Evolutionary conservation across 192 early-diverging fungal species (phyloP), one percentile per base, ranked within the genome.

Genomic region (Lunasporangiospora selenospora): DNA sequence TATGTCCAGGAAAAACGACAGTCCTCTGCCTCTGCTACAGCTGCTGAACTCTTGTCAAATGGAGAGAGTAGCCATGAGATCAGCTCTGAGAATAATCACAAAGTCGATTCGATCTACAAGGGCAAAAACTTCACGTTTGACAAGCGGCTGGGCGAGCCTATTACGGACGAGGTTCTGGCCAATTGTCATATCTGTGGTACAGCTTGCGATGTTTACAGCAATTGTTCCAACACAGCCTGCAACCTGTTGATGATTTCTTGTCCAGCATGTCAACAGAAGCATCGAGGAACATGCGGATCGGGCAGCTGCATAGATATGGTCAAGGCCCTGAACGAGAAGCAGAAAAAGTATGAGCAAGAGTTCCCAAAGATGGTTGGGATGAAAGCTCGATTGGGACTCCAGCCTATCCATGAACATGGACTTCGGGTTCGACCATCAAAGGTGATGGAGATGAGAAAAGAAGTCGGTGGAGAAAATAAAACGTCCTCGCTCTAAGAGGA

Each of bases 121-220:
- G 91, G 91, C 39, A 91, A 88, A 24, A 93, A 93, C 62, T 93
- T 93, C 65, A 93, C 91, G 2, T 93, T 93, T 58, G 91, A 93
- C 67, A 83, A 85, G 49, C 90, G 91, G 1, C 57, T 89, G 16
- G 89, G 91, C 18, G 91, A 93, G 62, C 76, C 73, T 12, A 85
- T 88, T 21, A 89, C 91, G 11, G 65, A 80, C 24, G 89, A 90
- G 4, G 78, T 93, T 0, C 46, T 90, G 9, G 75, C 86, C 2
- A 73, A 83, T 33, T 93, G 91, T 53, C 85, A 89, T 45, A 83
- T 88, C 18, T 93, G 91, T 48, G 89, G 89, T 18, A 47, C 59
- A 24, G 71, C 84, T 11, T 88, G 87, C 57, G 87, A 88, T 21
- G 58, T 53, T 7, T 88, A 86, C 47, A 87, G 85, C 11, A 93